Evolutionary conservation across 1,284 basidiomycete genomes (phyloP), one percentile per base, ranked within the genome.

Genomic region (Ganoderma boninense): DNA sequence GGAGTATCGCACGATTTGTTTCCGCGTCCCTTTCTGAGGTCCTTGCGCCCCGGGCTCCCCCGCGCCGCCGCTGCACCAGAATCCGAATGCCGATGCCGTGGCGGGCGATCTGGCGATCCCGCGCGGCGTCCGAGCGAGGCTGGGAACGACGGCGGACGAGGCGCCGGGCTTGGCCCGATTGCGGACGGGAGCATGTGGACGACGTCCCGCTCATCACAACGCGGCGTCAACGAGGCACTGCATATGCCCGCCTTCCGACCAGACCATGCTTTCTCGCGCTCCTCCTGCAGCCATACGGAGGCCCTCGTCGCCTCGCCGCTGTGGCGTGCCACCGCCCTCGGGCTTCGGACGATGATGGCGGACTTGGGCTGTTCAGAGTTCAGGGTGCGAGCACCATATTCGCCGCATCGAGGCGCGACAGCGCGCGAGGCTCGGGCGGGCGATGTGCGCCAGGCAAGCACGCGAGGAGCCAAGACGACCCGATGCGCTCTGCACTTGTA

Each of bases 131-230:
- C 49, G 26, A 40, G 38, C 18, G 26, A 40, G 38, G 26, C 32
- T 63, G 14, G 44, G 61, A 46, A 61, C 63, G 57, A 40, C 61
- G 56, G 26, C 62, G 49, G 56, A 35, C 14, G 29, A 59, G 63
- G 35, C 60, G 66, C 44, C 70, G 14, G 54, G 57, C 54, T 63
- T 46, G 66, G 29, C 63, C 65, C 64, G 68, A 70, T 59, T 54
- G 63, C 67, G 64, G 67, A 54, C 44, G 29, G 54, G 56, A 64
- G 65, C 74, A 75, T 67, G 68, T 70, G 75, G 70, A 56, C 70
- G 59, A 49, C 59, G 62, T 59, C 64, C 69, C 71, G 71, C 73
- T 52, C 75, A 74, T 76, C 75, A 76, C 75, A 74, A 73, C 72
- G 75, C 75, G 73, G 66, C 65, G 52, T 26, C 65, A 70, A 70